Evolutionary conservation across 2,329 filamentous ascomycete species (phyloP), one percentile per base, ranked within the genome.

Genomic region (Colletotrichum navitas): DNA sequence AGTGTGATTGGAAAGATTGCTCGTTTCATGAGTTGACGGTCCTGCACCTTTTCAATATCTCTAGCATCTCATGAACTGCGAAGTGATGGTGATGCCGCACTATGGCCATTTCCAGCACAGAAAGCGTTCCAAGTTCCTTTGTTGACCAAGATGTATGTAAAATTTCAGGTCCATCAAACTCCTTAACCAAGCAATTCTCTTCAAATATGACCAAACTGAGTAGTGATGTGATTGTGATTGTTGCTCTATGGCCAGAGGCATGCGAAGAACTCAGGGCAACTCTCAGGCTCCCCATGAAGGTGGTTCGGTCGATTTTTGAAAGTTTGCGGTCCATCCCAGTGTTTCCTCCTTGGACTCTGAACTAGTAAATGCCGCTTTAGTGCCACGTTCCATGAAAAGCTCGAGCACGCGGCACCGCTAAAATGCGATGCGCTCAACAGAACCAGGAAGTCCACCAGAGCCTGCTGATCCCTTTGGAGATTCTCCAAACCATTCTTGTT

Each of bases 361-460:
- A 41, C 29, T 41, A 71, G 51, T 26, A 68, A 32, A 66, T 80
- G 79, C 51, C 79, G 75, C 51, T 77, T 77, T 66, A 80, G 68
- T 6, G 79, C 79, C 18, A 80, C 74, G 41, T 75, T 79, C 79
- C 79, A 80, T 6, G 79, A 76, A 54, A 80, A 80, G 56, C 79
- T 80, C 1, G 78, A 79, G 63, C 76, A 74, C 5, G 76, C 78
- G 1, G 80, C 77, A n/a, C 79, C 79, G 74, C 79, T 78, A 45
- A 80, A 80, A 1, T 75, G 75, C 56, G 76, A 77, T 43, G 78
- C 75, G 49, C 77, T 77, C 74, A 79, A 76, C 76, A 80, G 76
- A 49, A 80, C 74, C 49, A 79, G 49, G 7, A 80, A 80, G 66
- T 80, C 79, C 18, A 80, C 76, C 66, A 80, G 71, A 6, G 75